phyloP scores from a whole-genome alignment of 1,284 basidiomycete genomes.

The Gomphus sp. region DNA sequence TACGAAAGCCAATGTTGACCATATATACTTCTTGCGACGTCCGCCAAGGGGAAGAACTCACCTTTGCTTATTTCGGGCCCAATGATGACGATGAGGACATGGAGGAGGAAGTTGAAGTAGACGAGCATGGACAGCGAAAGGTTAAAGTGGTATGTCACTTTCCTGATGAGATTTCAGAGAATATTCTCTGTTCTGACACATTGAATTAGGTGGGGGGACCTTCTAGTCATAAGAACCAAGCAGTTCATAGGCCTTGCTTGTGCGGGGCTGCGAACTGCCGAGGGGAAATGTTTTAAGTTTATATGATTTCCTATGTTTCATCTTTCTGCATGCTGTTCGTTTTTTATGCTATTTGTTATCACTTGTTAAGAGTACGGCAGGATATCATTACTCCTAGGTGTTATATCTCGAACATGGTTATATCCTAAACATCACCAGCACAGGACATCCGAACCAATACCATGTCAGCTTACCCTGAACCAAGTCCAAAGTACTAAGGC shows the following conservation, averaged over 20 bases:
- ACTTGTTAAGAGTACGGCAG: background rate
- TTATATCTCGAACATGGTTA: no score
- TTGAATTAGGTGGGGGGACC: background rate
- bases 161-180: background rate
- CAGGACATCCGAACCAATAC: no score
- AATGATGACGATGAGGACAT: conserved; percentile 32
- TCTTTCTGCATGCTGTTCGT: no score
- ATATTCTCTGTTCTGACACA: background rate
- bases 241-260: conserved; percentile 7
- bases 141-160: conserved; percentile 2
- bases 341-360: background rate
- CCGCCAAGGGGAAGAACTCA: conserved; percentile 62
- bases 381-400: no score
- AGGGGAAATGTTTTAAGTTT: conserved; percentile 4
- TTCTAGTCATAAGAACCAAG: conserved; percentile 1
- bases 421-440: no score
- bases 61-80: conserved; percentile 69
- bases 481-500: no score
- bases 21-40: conserved; percentile 67
- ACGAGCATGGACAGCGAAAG: background rate
- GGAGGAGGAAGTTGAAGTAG: conserved; percentile 18
- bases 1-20: conserved; percentile 49
- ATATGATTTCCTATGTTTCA: no score
- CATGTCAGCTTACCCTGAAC: no score
- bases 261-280: conserved; percentile 9